phyloP scores from a whole-genome alignment of 495 filamentous ascomycete genomes.

The Bathelium albidoporum region DNA sequence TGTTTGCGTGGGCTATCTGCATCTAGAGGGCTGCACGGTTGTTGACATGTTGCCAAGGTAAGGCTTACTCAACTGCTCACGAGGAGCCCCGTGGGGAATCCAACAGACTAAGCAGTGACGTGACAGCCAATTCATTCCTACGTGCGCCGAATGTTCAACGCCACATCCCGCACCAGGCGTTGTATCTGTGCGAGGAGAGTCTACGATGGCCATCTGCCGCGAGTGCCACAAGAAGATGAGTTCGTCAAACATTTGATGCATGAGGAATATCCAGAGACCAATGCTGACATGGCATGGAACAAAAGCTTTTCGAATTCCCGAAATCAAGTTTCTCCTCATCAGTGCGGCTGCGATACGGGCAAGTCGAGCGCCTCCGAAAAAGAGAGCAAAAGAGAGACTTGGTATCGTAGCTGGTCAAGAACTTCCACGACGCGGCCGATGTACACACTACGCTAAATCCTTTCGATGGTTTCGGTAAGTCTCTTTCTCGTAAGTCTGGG shows the following conservation, averaged over 20 bases:
- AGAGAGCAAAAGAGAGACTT: conserved; percentile 57
- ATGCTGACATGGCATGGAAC: conserved; percentile 3
- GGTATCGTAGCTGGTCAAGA: conserved; percentile 72
- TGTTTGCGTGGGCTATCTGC: conserved; percentile 70
- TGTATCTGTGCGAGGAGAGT: conserved; percentile 62
- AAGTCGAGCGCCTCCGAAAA: conserved; percentile 40
- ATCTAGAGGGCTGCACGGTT: conserved; percentile 66
- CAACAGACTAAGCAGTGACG: neutral
- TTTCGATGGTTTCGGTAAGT: conserved; percentile 77
- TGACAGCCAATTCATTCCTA: conserved; percentile 65
- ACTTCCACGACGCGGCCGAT: conserved; percentile 64
- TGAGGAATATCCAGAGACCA: neutral
- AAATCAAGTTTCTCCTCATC: conserved; percentile 70
- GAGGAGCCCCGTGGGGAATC: neutral
- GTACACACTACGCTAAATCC: conserved; percentile 66
- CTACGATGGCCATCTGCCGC: conserved; percentile 66
- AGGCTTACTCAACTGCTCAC: conserved; percentile 10
- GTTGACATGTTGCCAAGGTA: conserved; percentile 73
- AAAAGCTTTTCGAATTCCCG: conserved; percentile 58
- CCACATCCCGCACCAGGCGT: conserved; percentile 53
- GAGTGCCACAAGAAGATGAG: conserved; percentile 78
- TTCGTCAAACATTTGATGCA: conserved; percentile 20
- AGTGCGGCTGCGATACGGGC: conserved; percentile 40
- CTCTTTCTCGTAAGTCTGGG: conserved; percentile 26
- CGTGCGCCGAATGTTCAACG: conserved; percentile 71